These are phyloP conservation scores for Hordeum pubiflorum DNA, from an alignment of 202 grass and related monocot species.

Conservation along the genomic window DNA sequence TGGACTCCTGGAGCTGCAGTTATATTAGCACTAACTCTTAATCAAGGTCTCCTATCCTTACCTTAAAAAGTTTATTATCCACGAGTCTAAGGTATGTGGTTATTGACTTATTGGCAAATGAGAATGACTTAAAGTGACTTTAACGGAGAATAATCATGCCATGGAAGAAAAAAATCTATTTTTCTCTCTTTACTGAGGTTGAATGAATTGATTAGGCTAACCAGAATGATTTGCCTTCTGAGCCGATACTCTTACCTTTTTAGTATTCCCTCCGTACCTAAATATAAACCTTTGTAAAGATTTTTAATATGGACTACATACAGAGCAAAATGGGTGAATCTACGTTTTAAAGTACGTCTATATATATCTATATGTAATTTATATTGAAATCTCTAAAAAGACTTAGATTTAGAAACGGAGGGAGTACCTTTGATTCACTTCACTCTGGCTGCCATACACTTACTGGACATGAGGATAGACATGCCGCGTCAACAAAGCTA, in stretches of 20 bases:
- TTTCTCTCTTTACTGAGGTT: not conserved
- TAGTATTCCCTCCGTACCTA: too few relatives aligned
- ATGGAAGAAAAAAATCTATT: not conserved
- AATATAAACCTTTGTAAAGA: too few relatives aligned
- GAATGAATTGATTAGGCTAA: not conserved
- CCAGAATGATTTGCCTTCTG: not conserved
- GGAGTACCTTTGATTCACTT: not conserved
- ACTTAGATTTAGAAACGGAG: too few relatives aligned
- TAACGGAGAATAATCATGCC: not conserved
- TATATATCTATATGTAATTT: too few relatives aligned
- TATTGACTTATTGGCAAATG: not conserved
- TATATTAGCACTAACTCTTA: too few relatives aligned
- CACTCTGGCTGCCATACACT: not conserved
- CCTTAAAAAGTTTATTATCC: not conserved
- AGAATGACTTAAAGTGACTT: not conserved
- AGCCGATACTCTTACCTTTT: not conserved
- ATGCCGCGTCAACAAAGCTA: not conserved
- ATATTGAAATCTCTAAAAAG: too few relatives aligned
- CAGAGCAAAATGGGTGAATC: too few relatives aligned
- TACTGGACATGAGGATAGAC: not conserved
- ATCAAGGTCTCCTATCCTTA: not conserved
- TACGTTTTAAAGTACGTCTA: too few relatives aligned
- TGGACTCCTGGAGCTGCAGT: not conserved
- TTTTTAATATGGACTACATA: too few relatives aligned
- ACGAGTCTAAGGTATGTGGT: not conserved